Base-by-base conservation (phyloP, 1,284 basidiomycete species). In the Meira nashicola region DNA sequence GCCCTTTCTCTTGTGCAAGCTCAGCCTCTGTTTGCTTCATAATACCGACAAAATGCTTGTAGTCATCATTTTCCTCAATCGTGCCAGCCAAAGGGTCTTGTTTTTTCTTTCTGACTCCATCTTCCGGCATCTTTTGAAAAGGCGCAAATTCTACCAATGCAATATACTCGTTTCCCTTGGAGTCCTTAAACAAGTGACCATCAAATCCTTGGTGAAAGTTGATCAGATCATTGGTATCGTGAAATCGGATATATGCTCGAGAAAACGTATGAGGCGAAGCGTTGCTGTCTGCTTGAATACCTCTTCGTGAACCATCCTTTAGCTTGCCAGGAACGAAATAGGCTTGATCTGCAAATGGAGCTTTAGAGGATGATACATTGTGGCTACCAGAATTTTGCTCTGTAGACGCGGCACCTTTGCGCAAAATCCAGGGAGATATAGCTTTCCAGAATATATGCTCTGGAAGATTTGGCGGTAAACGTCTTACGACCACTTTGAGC, bases 101-200 rank as follows among this genome's bases (percentile, higher is more conserved):
- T 78, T 90, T 92, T 78, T 84, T 85, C 79, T 87, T 87, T 19
- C 54, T 39, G 15, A 23, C 37, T 14, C 12, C 28, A 64, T 87
- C 86, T 0, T 83, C 76, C 0, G 90, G 88, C 2, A 88, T 80
- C 79, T 91, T 95, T 78, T 93, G 92, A 65, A 87, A 90, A 0
- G 92, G 92, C 0, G 94, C 89, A 74, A 89, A 96, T 79, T 98
- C 94, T 2, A 98, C 92, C 1, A 95, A 83, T 1, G 90, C 91
- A 57, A 87, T 83, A 2, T 85, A 89, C 73, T 94, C 90, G 70
- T 87, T 88, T 10, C 93, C 92, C 47, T 89, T 83, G 82, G 92
- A 92, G 78, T 96, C 91, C 63, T 88, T 83, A 76, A 94, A 97
- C 38, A 89, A 60, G 81, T 97, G 93, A 0, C 92, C 93, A 73